Conservation (phyloP, 768 basidiomycete genomes). For the Mycena sanguinolenta region DNA sequence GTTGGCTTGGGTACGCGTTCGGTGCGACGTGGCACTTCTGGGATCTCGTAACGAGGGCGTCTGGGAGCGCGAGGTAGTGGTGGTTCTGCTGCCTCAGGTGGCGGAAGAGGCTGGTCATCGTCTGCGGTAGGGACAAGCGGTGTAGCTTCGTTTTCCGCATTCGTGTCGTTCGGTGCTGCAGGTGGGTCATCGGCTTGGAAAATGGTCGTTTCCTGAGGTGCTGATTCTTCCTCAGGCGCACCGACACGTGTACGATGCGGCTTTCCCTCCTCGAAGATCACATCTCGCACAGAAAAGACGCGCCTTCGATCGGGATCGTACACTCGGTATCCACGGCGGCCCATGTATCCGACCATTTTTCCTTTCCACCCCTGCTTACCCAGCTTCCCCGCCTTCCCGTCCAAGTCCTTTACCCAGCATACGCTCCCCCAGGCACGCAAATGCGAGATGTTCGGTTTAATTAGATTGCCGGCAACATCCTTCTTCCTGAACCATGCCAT, state of each 20-base stretch:
- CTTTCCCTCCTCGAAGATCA: not conserved
- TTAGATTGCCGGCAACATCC: not conserved
- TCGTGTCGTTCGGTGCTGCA: too few species aligned
- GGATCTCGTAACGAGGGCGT: too few species aligned
- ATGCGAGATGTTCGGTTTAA: constrained; percentile 6
- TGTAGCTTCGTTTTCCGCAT: too few species aligned
- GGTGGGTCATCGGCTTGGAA: not conserved
- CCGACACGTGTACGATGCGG: not conserved
- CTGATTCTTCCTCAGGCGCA: too few species aligned
- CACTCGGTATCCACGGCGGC: not conserved
- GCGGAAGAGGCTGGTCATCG: too few species aligned
- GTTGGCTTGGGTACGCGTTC: constrained; percentile 12
- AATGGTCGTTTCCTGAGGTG: not conserved
- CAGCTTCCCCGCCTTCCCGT: constrained; percentile 26
- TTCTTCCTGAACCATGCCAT: constrained; percentile 20
- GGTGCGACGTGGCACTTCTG: not conserved
- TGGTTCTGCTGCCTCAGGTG: too few species aligned
- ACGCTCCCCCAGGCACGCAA: not conserved
- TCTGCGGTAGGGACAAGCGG: not conserved
- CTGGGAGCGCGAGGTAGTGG: too few species aligned
- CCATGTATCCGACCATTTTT: constrained; percentile 10
- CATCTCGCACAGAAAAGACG: not conserved
- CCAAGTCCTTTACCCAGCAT: not conserved
- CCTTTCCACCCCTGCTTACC: constrained; percentile 34
- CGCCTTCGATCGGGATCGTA: not conserved